Evolutionary conservation across 1,284 basidiomycete genomes (phyloP).

Genomic region (Trichosporon coremiiforme): DNA sequence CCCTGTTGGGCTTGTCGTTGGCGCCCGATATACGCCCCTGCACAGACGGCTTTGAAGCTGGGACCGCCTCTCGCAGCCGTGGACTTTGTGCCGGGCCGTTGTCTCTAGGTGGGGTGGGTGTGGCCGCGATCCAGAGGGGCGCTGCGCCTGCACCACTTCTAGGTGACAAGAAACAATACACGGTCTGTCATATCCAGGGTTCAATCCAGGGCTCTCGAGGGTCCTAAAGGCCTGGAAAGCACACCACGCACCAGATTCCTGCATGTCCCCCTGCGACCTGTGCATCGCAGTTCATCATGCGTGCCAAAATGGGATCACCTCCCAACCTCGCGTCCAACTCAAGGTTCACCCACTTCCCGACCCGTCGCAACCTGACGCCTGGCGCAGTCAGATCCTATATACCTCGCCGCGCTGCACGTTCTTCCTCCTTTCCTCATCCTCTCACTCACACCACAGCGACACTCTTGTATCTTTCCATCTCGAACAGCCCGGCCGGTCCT

Average conservation of each 20-base stretch:
- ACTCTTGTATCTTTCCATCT: background rate
- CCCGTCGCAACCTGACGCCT: background rate
- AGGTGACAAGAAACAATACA: slow-evolving; percentile 2
- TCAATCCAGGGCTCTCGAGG: background rate
- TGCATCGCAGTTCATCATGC: background rate
- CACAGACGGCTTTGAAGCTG: background rate
- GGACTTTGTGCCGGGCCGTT: too few species aligned
- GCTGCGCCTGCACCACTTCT: background rate
- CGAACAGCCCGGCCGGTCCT: slow-evolving; percentile 7
- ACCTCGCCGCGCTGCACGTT: background rate
- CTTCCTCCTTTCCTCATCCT: background rate
- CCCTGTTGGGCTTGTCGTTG: background rate
- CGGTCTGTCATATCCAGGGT: background rate
- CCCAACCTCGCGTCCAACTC: background rate
- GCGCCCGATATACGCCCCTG: background rate
- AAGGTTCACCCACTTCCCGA: background rate
- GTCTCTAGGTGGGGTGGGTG: background rate
- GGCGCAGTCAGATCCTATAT: background rate
- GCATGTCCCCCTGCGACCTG: background rate
- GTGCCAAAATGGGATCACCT: background rate
- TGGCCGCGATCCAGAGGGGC: background rate
- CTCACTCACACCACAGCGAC: background rate
- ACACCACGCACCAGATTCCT: background rate
- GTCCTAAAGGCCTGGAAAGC: background rate
- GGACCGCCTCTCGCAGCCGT: background rate